phyloP scores from a whole-genome alignment of 805 yeast species.

The Sporopachydermia lactativora region DNA sequence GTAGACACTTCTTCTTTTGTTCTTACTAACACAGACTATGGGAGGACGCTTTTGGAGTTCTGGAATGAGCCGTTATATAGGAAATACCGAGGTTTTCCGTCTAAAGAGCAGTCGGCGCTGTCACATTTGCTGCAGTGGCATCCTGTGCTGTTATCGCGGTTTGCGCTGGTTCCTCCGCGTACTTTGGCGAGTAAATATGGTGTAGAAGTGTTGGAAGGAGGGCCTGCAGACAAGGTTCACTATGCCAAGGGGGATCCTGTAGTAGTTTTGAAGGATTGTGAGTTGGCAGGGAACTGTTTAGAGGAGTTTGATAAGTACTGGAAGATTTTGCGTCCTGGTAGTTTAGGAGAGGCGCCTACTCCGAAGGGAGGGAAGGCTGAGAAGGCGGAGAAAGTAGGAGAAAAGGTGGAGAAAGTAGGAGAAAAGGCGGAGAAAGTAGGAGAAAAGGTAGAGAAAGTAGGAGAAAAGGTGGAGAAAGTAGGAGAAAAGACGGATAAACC shows the following conservation, averaged over 20 bases:
- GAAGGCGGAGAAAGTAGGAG: neutral
- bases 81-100: conserved; percentile 43
- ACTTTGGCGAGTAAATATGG: conserved; percentile 35
- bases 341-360: no score
- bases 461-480: neutral
- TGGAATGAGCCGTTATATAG: conserved; percentile 67
- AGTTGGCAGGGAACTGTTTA: conserved; percentile 36
- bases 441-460: neutral
- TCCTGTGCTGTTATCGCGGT: conserved; percentile 58
- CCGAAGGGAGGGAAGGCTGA: neutral
- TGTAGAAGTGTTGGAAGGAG: conserved; percentile 20
- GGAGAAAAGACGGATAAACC: neutral
- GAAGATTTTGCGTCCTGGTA: conserved; percentile 10
- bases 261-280: conserved; percentile 47
- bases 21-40: conserved; percentile 48
- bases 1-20: conserved; percentile 60
- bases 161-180: conserved; percentile 59
- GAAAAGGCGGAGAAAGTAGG: neutral
- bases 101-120: conserved; percentile 39
- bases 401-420: neutral
- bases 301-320: conserved; percentile 27
- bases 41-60: conserved; percentile 59
- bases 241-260: conserved; percentile 54
- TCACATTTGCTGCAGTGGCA: conserved; percentile 95
- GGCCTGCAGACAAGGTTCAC: conserved; percentile 22